Conservation (phyloP, 163 green algal species). For the Scenedesmus sp. region DNA sequence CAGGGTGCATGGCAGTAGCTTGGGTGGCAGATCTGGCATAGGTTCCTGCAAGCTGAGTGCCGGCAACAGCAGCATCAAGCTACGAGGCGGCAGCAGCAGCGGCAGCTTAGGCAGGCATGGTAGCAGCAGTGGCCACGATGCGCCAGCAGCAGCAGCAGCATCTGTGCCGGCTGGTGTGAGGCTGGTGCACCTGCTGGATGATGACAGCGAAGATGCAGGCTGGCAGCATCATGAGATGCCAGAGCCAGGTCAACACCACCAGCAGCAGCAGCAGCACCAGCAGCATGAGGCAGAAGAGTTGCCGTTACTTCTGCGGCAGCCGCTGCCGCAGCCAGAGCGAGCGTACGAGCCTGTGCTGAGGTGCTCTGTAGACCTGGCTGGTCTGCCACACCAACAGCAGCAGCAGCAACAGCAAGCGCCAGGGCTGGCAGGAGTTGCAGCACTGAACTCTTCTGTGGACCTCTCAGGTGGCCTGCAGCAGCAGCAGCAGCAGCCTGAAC, state of each 20-base stretch:
- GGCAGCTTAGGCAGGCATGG: neutral
- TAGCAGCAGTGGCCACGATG: neutral
- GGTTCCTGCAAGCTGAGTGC: neutral
- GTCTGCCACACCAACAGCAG: neutral
- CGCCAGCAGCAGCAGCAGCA: neutral
- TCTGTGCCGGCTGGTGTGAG: neutral
- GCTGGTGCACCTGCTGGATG: neutral
- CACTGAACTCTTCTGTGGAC: too few species aligned
- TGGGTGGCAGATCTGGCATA: neutral
- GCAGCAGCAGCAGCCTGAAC: neutral
- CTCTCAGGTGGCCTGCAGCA: neutral
- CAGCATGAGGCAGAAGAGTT: neutral
- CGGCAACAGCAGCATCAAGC: neutral
- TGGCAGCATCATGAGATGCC: neutral
- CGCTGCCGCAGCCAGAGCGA: neutral
- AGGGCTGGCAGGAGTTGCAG: neutral
- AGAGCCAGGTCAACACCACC: neutral
- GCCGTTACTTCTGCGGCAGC: neutral
- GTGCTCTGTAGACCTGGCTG: neutral
- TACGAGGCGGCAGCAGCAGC: neutral
- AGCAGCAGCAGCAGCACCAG: neutral
- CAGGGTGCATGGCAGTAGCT: conserved; percentile 7
- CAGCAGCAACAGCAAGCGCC: neutral
- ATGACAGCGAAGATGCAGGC: neutral
- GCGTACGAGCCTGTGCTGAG: neutral